Evolutionary conservation across 495 filamentous ascomycete species (phyloP).

Genomic region (Penicillium cinerascens): DNA sequence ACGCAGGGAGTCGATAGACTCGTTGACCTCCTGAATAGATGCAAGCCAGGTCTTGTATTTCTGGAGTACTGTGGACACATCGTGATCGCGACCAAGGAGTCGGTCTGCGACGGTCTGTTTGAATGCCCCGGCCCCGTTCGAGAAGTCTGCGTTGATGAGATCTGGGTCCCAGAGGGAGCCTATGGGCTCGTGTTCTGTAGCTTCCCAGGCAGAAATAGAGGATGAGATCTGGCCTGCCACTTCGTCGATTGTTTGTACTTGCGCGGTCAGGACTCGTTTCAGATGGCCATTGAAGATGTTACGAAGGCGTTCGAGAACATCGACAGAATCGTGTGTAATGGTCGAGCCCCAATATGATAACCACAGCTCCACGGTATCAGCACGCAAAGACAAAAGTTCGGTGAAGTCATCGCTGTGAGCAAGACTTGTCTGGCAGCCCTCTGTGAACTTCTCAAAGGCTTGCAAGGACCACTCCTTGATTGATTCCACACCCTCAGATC

Average conservation of each 20-base stretch:
- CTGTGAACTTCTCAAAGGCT: constrained; percentile 61
- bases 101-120: constrained; percentile 49
- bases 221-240: constrained; percentile 52
- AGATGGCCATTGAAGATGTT: constrained; percentile 64
- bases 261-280: constrained; percentile 52
- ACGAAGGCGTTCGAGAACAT: constrained; percentile 65
- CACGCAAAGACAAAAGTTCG: constrained; percentile 63
- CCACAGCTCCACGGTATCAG: constrained; percentile 70
- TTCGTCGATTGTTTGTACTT: constrained; percentile 54
- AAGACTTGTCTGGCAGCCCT: constrained; percentile 55
- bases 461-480: constrained; percentile 71
- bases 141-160: constrained; percentile 48
- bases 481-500: constrained; percentile 58
- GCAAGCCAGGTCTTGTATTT: constrained; percentile 66
- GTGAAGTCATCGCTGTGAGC: constrained; percentile 57
- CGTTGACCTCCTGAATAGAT: constrained; percentile 56
- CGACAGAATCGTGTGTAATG: constrained; percentile 45
- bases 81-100: constrained; percentile 62
- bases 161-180: constrained; percentile 60
- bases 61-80: constrained; percentile 55
- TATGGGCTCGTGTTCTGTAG: constrained; percentile 41
- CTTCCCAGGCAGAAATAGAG: constrained; percentile 52
- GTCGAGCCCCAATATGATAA: constrained; percentile 49
- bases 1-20: constrained; percentile 62
- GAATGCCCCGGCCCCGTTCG: constrained; percentile 53